Base-by-base conservation (phyloP, 2,329 filamentous ascomycete genomes). In the Pseudonectria buxi region DNA sequence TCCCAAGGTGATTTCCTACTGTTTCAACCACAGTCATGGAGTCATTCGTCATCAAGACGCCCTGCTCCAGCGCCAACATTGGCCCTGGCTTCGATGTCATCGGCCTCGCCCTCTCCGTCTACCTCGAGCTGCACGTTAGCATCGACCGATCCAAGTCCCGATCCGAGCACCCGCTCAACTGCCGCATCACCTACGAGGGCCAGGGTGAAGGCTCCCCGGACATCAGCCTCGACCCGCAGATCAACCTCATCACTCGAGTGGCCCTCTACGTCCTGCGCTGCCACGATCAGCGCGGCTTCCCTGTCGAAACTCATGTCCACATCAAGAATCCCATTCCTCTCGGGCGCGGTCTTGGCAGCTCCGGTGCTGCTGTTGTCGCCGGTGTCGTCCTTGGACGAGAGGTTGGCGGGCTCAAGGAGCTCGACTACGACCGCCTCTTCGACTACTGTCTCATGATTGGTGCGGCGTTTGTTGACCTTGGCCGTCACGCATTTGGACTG, bases 391-490 rank as follows among this genome's bases (percentile, higher is more conserved):
- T 98, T 30, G 92, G 83, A 27, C 95, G 92, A 65, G 83, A 94
- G 59, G 84, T 92, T 30, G 90, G 89, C 26, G 74, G 82, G 24
- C 72, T 98, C 42, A 71, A 81, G 29, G 68, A 74, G 27, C 68
- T 98, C 44, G 78, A 77, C 39, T 81, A 86, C 53, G 83, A 86
- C 46, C 75, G 92, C 26, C 76, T 98, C 58, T 81, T 98, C 52
- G 92, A 98, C 64, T 98, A 88, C 61, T 95, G 87, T 57, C 71
- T 98, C 48, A 98, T 98, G 92, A 94, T 95, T 62, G 86, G 81
- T 83, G 61, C 47, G 67, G 58, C 14, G 14, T 7, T 28, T 4
- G 6, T 13, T n/a, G 10, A 15, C 12, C 10, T 28, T 3, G 11
- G 13, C 5, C 25, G 18, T 26, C 32, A 14, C 13, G 11, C 15